Conservation (phyloP, 116 monocot species). For the Zostera marina region DNA sequence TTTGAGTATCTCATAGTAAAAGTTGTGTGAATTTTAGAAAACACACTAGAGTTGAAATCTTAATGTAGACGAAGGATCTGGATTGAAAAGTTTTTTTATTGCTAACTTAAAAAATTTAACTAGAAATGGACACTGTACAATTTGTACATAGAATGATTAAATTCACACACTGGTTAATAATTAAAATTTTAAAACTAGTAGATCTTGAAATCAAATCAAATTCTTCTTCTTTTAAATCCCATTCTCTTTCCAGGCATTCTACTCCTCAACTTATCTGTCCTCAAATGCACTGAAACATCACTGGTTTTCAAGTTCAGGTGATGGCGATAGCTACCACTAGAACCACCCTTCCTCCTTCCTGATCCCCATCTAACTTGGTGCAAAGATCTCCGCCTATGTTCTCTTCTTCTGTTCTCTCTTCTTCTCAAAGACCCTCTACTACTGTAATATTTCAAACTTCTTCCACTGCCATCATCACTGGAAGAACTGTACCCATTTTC, state of each 20-base stretch:
- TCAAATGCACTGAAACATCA: slow-evolving; percentile 35
- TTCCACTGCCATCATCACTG: slow-evolving; percentile 12
- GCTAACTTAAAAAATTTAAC: too few species aligned
- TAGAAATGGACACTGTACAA: too few species aligned
- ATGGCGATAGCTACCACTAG: neutral
- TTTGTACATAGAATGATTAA: too few species aligned
- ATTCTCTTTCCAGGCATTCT: neutral
- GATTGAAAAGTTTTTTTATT: too few species aligned
- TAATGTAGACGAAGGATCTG: too few species aligned
- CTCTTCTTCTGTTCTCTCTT: slow-evolving; percentile 35
- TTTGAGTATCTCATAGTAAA: too few species aligned
- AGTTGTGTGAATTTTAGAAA: too few species aligned
- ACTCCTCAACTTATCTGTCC: neutral
- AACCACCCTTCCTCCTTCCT: slow-evolving; percentile 7
- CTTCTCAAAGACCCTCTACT: slow-evolving; percentile 9
- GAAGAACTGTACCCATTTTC: slow-evolving; percentile 46
- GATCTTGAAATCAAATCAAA: neutral
- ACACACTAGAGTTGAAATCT: too few species aligned
- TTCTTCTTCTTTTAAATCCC: neutral
- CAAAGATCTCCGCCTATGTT: slow-evolving; percentile 29
- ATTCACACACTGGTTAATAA: too few species aligned
- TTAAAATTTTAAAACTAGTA: too few species aligned
- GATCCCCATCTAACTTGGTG: slow-evolving; percentile 21
- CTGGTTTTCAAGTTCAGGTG: slow-evolving; percentile 40
- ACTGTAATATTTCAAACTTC: slow-evolving; percentile 7